phyloP scores from a whole-genome alignment of 1,284 basidiomycete species.

The Xerocomus nothofagi region DNA sequence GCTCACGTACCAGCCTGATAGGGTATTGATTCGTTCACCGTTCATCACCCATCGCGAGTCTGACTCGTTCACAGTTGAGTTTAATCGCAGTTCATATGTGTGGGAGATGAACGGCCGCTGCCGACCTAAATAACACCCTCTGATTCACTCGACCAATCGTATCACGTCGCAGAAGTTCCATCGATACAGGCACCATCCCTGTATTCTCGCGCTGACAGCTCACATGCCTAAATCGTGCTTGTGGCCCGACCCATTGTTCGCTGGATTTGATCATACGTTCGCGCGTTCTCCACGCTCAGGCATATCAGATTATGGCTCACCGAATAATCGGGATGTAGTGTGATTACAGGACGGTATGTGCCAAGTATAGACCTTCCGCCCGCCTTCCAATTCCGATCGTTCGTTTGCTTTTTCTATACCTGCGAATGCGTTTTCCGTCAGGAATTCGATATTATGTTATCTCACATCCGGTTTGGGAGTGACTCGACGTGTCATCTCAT shows the following conservation, averaged over 20 bases:
- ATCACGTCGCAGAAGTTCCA: not conserved
- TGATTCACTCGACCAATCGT: constrained; percentile 9
- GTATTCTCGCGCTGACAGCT: constrained; percentile 13
- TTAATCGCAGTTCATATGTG: constrained; percentile 9
- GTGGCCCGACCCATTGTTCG: constrained; percentile 22
- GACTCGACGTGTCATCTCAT: constrained; percentile 7
- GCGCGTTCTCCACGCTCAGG: constrained; percentile 2
- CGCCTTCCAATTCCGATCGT: constrained; percentile 1
- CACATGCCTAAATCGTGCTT: constrained; percentile 10
- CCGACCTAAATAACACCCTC: not conserved
- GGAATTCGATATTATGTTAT: not conserved
- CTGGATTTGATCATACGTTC: constrained; percentile 20
- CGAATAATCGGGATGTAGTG: constrained; percentile 11
- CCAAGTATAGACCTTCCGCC: constrained; percentile 9
- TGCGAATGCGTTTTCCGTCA: not conserved
- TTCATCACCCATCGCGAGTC: not conserved
- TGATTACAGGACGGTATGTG: constrained; percentile 20
- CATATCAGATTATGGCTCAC: not conserved
- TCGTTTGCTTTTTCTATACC: not conserved
- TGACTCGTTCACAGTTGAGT: constrained; percentile 21
- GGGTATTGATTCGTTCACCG: constrained; percentile 15
- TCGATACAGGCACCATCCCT: constrained; percentile 3
- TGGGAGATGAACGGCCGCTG: constrained; percentile 13
- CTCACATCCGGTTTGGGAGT: constrained; percentile 4
- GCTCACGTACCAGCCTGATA: constrained; percentile 15